phyloP scores from a whole-genome alignment of 2,329 filamentous ascomycete species.

The Passalora sequoiae region DNA sequence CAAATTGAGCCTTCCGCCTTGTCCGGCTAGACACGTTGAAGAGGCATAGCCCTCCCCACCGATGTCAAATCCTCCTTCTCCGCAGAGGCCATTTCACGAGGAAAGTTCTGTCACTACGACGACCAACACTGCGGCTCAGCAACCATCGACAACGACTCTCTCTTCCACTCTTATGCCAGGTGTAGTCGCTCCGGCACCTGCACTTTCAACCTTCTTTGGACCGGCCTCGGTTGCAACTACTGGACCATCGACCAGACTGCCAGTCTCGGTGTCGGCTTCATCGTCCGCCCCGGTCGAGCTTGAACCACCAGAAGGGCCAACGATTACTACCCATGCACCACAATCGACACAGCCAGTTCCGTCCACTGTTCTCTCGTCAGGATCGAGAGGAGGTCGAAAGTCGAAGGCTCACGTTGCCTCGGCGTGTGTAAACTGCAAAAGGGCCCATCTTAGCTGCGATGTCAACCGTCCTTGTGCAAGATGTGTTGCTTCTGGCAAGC shows the following conservation, averaged over 20 bases:
- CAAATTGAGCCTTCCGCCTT: conserved; percentile 13
- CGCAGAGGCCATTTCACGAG: conserved; percentile 24
- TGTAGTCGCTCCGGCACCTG: conserved; percentile 13
- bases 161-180: conserved; percentile 17
- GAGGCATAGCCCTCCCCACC: conserved; percentile 44
- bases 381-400: conserved; percentile 25
- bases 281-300: too few relatives aligned
- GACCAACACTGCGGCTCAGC: conserved; percentile 7
- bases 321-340: neutral
- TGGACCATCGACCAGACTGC: neutral
- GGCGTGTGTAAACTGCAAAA: conserved; percentile 80
- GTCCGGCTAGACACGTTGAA: conserved; percentile 9
- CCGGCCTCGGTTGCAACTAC: neutral
- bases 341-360: conserved; percentile 4
- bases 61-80: conserved; percentile 49
- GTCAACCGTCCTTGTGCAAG: conserved; percentile 71
- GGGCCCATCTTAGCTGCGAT: conserved; percentile 66
- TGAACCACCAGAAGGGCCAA: too few relatives aligned
- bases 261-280: too few relatives aligned
- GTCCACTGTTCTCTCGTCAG: conserved; percentile 9
- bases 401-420: conserved; percentile 68
- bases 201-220: conserved; percentile 13
- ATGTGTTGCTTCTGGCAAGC: conserved; percentile 71
- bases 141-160: conserved; percentile 1
- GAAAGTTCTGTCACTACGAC: conserved; percentile 8